phyloP scores from a whole-genome alignment of 2,329 filamentous ascomycete species.

The Tympanopsis confertula region DNA sequence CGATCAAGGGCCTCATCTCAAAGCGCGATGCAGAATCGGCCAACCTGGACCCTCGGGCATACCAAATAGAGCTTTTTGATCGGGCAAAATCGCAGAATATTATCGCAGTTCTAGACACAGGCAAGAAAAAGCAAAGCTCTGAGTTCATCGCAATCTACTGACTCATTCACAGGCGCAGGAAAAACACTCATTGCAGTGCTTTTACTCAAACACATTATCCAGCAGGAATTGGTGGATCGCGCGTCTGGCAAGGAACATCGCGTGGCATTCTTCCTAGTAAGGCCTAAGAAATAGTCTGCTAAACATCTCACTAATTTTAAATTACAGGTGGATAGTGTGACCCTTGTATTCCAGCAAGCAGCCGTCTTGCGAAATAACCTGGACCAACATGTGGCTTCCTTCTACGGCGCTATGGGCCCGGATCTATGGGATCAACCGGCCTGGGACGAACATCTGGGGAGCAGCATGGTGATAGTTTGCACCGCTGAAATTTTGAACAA shows the following conservation, averaged over 20 bases:
- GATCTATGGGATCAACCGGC: slow-evolving; percentile 7
- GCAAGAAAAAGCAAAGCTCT: slow-evolving; percentile 24
- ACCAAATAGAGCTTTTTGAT: slow-evolving; percentile 86
- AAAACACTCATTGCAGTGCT: slow-evolving; percentile 94
- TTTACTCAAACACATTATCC: slow-evolving; percentile 64
- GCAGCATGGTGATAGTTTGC: slow-evolving; percentile 79
- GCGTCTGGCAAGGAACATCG: slow-evolving; percentile 44
- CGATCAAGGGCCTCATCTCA: neutral
- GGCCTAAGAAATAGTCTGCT: no score
- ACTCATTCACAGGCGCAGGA: slow-evolving; percentile 57
- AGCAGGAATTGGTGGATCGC: slow-evolving; percentile 65
- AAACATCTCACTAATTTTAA: neutral
- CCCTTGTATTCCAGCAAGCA: slow-evolving; percentile 81
- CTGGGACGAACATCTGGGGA: slow-evolving; percentile 38
- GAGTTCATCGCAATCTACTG: neutral
- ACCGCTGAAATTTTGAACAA: slow-evolving; percentile 78
- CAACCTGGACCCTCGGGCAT: slow-evolving; percentile 56
- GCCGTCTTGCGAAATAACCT: slow-evolving; percentile 73
- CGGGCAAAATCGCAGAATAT: slow-evolving; percentile 73
- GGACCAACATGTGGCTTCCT: slow-evolving; percentile 59
- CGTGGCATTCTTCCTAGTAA: slow-evolving; percentile 73
- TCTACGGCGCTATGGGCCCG: slow-evolving; percentile 44
- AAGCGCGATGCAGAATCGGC: neutral
- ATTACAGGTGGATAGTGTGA: slow-evolving; percentile 66
- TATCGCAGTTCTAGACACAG: slow-evolving; percentile 90